Base-by-base conservation (phyloP, 352 stramenopile species). In the Pythium guiyangense region DNA sequence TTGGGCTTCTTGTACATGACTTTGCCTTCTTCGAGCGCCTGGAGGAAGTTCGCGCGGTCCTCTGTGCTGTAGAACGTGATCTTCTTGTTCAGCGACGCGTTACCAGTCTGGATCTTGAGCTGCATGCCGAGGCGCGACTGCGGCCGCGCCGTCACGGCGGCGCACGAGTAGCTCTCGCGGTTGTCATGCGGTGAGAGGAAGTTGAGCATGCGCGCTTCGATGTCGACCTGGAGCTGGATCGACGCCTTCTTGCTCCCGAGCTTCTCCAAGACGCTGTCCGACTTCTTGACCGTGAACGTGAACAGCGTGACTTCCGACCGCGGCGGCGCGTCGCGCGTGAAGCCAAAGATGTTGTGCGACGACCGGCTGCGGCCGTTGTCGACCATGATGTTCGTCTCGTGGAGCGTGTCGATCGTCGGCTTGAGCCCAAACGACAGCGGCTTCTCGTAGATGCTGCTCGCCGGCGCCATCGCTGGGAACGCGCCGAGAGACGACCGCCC, bases 251-350 rank as follows among this genome's bases (percentile, higher is more conserved):
- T 92, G 63, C 77, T 89, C 20, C 84, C 79, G 11, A 93, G 63
- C 49, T 91, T 90, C 62, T 91, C 79, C 22, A 95, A 56, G 51
- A 95, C 77, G 44, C 75, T 89, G 66, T 95, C 85, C 11, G 77
- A 87, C 54, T 95, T 95, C 61, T 89, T 88, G 52, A 95, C 85
- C 25, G 85, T 95, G 57, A 95, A 95, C 9, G 84, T 90, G 58
- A 88, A 92, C 3, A 90, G 72, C 66, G 85, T 91, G 45, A 89
- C 75, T 22, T 89, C 80, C 0, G 73, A 88, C 18, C 73, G 63
- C 3, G 73, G 77, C 34, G 72, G 60, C 4, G 57, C 50, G 51
- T 83, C 77, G 39, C 73, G 71, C 31, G 63, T 77, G 52, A 93
- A 80, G 9, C 84, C 85, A 59, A 95, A 95, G 45, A 95, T 73